Evolutionary conservation across 441 rosid genomes (phyloP).

Genomic region (Syzygium syzygioides): DNA sequence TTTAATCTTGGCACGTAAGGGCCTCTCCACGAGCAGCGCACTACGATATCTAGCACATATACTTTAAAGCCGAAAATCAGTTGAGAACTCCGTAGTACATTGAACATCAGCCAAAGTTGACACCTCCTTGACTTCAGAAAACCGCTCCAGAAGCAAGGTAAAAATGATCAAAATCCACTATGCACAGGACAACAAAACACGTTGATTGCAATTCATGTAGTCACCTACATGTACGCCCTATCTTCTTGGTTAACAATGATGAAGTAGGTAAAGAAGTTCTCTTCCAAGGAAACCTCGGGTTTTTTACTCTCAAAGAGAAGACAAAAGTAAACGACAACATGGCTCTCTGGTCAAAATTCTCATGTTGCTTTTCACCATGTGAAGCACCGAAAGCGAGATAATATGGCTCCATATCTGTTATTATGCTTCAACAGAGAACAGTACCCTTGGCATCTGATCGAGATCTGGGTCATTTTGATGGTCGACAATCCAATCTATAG

Average conservation of each 20-base stretch:
- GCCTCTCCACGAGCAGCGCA: neutral
- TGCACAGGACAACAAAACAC: neutral
- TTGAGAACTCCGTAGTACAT: neutral
- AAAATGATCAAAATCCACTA: neutral
- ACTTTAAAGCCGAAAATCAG: neutral
- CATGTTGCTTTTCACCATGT: neutral
- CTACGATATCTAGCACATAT: neutral
- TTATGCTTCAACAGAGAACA: neutral
- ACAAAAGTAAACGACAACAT: neutral
- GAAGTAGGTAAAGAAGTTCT: neutral
- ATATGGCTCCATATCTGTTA: neutral
- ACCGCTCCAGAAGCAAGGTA: neutral
- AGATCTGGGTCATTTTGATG: constrained; percentile 39
- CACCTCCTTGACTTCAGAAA: neutral
- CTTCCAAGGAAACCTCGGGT: neutral
- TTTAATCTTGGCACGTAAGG: neutral
- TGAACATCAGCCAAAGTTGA: neutral
- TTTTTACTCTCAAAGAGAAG: neutral
- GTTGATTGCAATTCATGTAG: neutral
- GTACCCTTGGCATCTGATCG: constrained; percentile 42
- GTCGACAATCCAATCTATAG: constrained; percentile 49
- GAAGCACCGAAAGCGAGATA: neutral
- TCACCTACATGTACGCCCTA: neutral
- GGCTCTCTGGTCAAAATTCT: neutral
- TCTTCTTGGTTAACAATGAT: neutral